Conservation (phyloP, 176 grass and related monocot species). For the Canna indica region DNA sequence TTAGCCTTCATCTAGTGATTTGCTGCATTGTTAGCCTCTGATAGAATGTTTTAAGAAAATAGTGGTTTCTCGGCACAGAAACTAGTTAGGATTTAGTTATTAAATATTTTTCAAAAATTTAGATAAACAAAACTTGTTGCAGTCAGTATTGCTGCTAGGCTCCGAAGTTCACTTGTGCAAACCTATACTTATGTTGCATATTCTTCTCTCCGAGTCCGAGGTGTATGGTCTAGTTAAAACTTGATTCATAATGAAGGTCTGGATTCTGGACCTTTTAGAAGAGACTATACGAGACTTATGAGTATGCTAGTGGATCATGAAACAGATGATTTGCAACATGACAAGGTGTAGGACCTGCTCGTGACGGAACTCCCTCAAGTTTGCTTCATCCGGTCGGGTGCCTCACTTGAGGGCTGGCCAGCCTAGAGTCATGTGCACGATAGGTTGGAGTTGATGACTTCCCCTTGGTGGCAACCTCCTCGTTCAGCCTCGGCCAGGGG, state of each 20-base stretch:
- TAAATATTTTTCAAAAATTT: not conserved
- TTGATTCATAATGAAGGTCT: not conserved
- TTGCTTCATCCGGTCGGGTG: no score
- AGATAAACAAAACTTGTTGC: no score
- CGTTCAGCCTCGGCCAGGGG: no score
- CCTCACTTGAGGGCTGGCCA: no score
- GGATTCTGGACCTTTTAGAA: not conserved
- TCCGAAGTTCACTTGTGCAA: not conserved
- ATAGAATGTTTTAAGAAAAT: not conserved
- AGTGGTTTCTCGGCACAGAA: not conserved
- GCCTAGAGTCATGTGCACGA: no score
- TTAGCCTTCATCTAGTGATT: not conserved
- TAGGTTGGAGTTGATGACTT: no score
- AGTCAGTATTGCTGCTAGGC: not conserved
- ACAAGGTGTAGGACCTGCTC: no score
- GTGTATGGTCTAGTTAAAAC: no score
- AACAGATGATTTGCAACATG: not conserved
- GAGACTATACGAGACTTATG: not conserved
- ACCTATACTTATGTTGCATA: no score
- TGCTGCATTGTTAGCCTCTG: not conserved
- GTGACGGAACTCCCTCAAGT: no score
- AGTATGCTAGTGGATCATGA: not conserved
- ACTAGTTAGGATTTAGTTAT: not conserved
- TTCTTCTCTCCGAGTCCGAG: no score
- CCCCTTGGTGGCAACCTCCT: no score